Evolutionary conservation across 2,329 filamentous ascomycete species (phyloP).

Genomic region (Sordariomycetes sp.): DNA sequence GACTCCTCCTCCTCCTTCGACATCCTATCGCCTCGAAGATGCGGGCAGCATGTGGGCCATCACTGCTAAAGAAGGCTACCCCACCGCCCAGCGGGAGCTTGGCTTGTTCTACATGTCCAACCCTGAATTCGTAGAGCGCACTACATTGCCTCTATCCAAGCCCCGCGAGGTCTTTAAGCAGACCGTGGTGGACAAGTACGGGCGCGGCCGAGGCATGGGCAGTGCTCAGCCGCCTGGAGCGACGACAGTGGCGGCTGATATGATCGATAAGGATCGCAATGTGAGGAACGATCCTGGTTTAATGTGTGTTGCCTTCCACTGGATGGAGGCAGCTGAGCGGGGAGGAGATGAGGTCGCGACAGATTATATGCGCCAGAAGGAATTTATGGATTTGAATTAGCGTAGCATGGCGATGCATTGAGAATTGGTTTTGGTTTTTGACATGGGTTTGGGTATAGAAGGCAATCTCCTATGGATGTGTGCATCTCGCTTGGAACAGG

Average conservation of each 20-base stretch:
- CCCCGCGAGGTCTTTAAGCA: constrained; percentile 87
- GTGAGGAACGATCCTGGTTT: constrained; percentile 71
- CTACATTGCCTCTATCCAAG: constrained; percentile 74
- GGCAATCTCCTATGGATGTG: too few relatives aligned
- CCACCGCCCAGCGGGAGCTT: constrained; percentile 84
- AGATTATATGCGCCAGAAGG: constrained; percentile 67
- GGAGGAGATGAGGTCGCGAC: constrained; percentile 82
- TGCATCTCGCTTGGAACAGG: too few relatives aligned
- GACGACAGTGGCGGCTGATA: constrained; percentile 30
- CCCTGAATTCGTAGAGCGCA: constrained; percentile 72
- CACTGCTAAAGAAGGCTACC: constrained; percentile 77
- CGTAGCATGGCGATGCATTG: too few relatives aligned
- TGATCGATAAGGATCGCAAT: too few relatives aligned
- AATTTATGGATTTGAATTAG: constrained; percentile 13
- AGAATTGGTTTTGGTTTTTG: too few relatives aligned
- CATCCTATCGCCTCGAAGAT: constrained; percentile 65
- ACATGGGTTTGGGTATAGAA: too few relatives aligned
- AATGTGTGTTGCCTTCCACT: constrained; percentile 93
- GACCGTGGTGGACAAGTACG: constrained; percentile 66
- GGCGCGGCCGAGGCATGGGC: constrained; percentile 19
- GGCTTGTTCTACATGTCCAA: constrained; percentile 90
- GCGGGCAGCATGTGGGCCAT: constrained; percentile 87
- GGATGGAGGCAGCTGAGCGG: constrained; percentile 84
- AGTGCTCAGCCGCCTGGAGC: constrained; percentile 13
- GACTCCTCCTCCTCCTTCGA: constrained; percentile 34